phyloP scores from a whole-genome alignment of 2,329 filamentous ascomycete species.

The Zymoseptoria ardabiliae region DNA sequence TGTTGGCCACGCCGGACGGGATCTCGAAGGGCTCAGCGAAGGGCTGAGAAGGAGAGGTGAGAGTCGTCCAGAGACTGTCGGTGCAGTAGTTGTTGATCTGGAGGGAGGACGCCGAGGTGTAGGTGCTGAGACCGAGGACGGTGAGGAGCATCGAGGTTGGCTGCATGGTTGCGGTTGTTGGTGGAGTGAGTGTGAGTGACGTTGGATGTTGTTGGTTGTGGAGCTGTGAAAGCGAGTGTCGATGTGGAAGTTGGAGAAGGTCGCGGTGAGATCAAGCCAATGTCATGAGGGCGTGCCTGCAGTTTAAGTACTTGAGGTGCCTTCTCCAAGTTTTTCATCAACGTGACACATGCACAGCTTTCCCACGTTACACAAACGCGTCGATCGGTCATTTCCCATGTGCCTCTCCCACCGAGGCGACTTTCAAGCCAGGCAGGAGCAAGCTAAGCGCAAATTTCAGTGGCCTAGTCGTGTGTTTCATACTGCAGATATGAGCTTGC shows the following conservation, averaged over 20 bases:
- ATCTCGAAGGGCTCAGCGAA: slow-evolving; percentile 14
- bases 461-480: background rate
- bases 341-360: background rate
- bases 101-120: slow-evolving; percentile 6
- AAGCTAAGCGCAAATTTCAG: background rate
- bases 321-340: background rate
- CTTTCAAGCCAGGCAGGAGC: background rate
- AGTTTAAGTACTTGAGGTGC: background rate
- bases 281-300: background rate
- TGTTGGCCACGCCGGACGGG: slow-evolving; percentile 15
- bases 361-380: background rate
- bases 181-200: background rate
- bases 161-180: background rate
- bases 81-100: slow-evolving; percentile 25
- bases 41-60: slow-evolving; percentile 17
- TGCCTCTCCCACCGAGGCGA: background rate
- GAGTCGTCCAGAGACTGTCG: slow-evolving; percentile 21
- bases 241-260: background rate
- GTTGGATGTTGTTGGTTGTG: background rate
- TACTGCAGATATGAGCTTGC: background rate
- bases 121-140: background rate
- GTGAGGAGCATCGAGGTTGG: background rate
- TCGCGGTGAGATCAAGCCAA: too few species aligned
- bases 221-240: background rate
- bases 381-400: background rate